These are phyloP conservation scores for Linnemannia schmuckeri DNA, from an alignment of 192 early-diverging fungal genomes.

Conservation along the genomic window DNA sequence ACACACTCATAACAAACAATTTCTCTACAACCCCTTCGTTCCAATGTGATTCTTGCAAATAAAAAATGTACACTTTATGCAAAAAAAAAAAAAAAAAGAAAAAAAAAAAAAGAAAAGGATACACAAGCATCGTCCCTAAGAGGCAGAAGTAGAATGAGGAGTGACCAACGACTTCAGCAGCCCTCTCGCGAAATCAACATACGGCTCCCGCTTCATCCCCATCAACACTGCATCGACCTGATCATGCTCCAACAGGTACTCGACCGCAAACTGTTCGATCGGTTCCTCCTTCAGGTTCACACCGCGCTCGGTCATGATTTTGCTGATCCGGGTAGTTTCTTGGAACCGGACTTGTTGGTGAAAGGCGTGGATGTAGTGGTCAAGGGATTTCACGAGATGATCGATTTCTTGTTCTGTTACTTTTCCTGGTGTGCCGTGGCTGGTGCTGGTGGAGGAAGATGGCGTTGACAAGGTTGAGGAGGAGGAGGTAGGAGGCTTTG, in stretches of 20 bases:
- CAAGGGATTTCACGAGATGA: constrained; percentile 19
- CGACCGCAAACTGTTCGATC: constrained; percentile 51
- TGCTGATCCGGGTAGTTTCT: constrained; percentile 27
- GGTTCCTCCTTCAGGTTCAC: constrained; percentile 30
- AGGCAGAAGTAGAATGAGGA: not conserved
- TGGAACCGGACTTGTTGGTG: constrained; percentile 53
- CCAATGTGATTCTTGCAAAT: not conserved
- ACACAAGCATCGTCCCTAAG: too few relatives aligned
- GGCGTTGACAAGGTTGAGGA: not conserved
- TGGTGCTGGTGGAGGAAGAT: not conserved
- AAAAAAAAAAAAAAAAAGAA: not conserved
- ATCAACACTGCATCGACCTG: constrained; percentile 48
- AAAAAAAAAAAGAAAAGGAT: not conserved
- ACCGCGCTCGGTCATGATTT: constrained; percentile 36
- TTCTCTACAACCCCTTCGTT: not conserved
- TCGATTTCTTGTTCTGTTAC: constrained; percentile 15
- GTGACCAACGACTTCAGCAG: constrained; percentile 6
- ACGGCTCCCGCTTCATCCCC: constrained; percentile 48
- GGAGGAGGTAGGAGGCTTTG: not conserved
- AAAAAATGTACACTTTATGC: not conserved
- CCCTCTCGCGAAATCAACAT: constrained; percentile 54
- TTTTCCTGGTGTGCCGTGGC: not conserved
- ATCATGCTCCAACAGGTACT: constrained; percentile 45
- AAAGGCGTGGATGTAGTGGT: constrained; percentile 32
- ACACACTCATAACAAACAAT: too few relatives aligned